Percentiles rank a stretch among this genome's conserved stretches.
Evolutionary conservation across 83 land plant genomes (phyloP).

Genomic region (Thuja plicata): DNA sequence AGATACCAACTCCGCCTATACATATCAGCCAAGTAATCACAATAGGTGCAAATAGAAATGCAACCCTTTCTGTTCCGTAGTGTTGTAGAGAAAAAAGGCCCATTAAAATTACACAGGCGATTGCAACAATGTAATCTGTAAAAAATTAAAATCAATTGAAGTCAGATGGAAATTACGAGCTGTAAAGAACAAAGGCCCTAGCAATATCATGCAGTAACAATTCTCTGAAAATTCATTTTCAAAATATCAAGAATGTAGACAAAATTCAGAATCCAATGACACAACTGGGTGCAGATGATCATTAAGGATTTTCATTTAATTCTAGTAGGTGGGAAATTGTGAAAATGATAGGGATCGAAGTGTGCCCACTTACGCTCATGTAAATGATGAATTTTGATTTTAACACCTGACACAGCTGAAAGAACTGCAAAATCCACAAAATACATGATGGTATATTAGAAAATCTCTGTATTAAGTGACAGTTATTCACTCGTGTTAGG

Average conservation of each 20-base stretch:
- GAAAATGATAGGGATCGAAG: neutral
- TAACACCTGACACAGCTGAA: slow-evolving; percentile 30
- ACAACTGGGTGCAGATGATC: neutral
- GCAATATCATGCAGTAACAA: neutral
- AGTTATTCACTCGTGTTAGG: neutral
- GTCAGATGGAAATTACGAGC: neutral
- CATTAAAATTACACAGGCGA: slow-evolving; percentile 37
- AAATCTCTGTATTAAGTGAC: neutral
- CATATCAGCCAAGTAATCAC: slow-evolving; percentile 42
- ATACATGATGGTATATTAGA: neutral
- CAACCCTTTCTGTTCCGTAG: slow-evolving; percentile 47
- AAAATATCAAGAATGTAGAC: neutral
- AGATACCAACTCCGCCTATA: slow-evolving; percentile 32
- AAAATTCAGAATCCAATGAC: slow-evolving; percentile 3
- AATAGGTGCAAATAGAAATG: slow-evolving; percentile 47
- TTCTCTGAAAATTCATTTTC: slow-evolving; percentile 1
- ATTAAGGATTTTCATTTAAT: neutral
- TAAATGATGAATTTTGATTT: slow-evolving; percentile 21
- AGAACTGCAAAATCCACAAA: slow-evolving; percentile 24
- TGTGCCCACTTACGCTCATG: slow-evolving; percentile 29
- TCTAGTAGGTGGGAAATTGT: neutral
- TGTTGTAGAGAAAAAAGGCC: slow-evolving; percentile 50
- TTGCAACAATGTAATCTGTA: slow-evolving; percentile 34
- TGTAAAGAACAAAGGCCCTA: neutral
- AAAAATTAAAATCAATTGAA: neutral